Percentiles rank a stretch among this genome's conserved stretches.
Evolutionary conservation across 257 asterid genomes (phyloP).

Genomic region (Solanum commersonii): DNA sequence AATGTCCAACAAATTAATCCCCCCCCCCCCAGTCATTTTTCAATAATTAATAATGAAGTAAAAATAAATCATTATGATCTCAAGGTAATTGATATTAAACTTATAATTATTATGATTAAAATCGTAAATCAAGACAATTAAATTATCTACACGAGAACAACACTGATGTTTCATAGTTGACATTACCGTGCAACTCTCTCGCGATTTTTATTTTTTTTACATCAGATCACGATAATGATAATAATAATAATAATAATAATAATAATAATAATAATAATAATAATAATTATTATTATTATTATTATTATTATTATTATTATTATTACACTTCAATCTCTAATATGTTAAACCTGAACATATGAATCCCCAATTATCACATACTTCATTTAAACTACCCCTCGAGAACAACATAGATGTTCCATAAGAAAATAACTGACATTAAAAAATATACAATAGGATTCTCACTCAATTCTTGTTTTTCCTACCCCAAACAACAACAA

Average conservation of each 20-base stretch:
- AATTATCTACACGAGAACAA: background rate
- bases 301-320: too few species aligned
- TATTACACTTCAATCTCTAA: background rate
- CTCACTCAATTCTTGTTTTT: background rate
- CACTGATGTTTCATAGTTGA: background rate
- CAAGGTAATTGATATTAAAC: background rate
- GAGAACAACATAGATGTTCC: background rate
- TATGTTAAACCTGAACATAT: background rate
- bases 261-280: too few species aligned
- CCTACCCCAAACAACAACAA: background rate
- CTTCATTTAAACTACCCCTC: background rate
- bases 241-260: too few species aligned
- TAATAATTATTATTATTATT: background rate
- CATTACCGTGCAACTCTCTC: background rate
- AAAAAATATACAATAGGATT: background rate
- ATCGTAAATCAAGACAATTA: background rate
- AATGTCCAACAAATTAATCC: background rate
- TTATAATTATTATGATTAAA: background rate
- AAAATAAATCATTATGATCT: background rate
- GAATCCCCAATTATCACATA: background rate
- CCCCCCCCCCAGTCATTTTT: background rate
- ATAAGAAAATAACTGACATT: background rate
- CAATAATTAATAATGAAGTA: background rate
- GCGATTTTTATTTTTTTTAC: background rate
- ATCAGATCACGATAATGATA: background rate